Base-by-base conservation (phyloP, 441 rosid species). In the Mallotus repandus region DNA sequence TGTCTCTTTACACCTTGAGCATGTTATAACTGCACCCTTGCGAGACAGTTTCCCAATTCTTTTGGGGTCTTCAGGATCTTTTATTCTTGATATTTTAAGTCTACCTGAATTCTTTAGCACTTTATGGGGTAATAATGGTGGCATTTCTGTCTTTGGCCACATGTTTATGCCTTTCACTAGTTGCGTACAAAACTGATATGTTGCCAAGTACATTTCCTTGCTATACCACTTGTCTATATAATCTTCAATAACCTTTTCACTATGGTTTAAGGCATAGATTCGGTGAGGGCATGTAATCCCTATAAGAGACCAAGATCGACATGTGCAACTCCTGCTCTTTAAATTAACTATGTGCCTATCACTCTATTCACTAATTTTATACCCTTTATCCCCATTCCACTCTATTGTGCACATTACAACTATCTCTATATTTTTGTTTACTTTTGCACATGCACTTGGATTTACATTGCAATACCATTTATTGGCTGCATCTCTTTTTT, bases 281-380 rank as follows among this genome's bases (percentile, higher is more conserved):
- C 18, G 29, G 53, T 53, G 61, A 11, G 5, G 10, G 3, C 61
- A 68, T 3, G 71, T 49, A 0, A 68, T 68, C 0, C 61, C 9
- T 8, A 2, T 7, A 0, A 53, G 22, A 1, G 53, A 18, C n/a
- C 18, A 68, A 1, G 61, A 11, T 5, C n/a, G 18, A 32, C 32
- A 53, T 0, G 15, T 25, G 0, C 18, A 53, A 0, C 1, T 32
- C 2, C 10, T 35, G 0, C 9, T 12, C 0, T 5, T 0, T 0
- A 68, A 3, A 2, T 68, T 13, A 0, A 54, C 12, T 8, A 0
- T 5, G 16, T 68, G 19, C 3, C 35, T 54, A 18, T 68, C 62
- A 0, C 2, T 8, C 0, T 48, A 16, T 0, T 68, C 11, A 4
- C 11, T 9, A 0, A 68, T n/a, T 0, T 68, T 61, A 66, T 13